These are phyloP conservation scores for Xylaria longipes DNA, from an alignment of 495 filamentous ascomycete species.

Conservation along the genomic window DNA sequence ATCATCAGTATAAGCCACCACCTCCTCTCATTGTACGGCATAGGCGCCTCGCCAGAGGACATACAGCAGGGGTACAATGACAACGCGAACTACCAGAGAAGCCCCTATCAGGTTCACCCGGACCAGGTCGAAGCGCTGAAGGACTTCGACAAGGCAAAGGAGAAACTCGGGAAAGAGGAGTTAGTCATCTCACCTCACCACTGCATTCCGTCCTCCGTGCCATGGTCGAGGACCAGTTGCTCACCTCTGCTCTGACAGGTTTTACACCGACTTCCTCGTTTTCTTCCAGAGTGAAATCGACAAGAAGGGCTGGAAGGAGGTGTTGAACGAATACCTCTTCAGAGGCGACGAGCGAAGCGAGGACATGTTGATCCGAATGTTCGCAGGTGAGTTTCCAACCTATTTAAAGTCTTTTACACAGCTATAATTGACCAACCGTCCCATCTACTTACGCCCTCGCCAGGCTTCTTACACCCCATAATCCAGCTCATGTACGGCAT, in stretches of 20 bases:
- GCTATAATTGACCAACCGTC: no score
- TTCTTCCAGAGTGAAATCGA: slow-evolving; percentile 79
- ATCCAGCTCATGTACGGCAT: slow-evolving; percentile 87
- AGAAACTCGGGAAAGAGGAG: slow-evolving; percentile 53
- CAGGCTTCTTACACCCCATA: slow-evolving; percentile 77
- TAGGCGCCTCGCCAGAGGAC: slow-evolving; percentile 65
- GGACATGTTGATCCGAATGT: slow-evolving; percentile 65
- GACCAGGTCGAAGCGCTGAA: slow-evolving; percentile 57
- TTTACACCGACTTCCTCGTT: slow-evolving; percentile 71
- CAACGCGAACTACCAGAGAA: slow-evolving; percentile 69
- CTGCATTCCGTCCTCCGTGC: background rate
- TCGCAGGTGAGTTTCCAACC: slow-evolving; percentile 61
- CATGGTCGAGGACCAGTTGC: background rate
- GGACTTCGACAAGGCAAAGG: slow-evolving; percentile 56
- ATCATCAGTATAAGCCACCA: slow-evolving; percentile 70
- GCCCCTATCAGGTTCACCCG: slow-evolving; percentile 46
- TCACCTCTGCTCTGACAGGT: slow-evolving; percentile 23
- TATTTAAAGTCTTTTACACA: no score
- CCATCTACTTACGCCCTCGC: slow-evolving; percentile 23
- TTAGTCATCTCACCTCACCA: slow-evolving; percentile 27
- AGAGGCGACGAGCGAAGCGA: slow-evolving; percentile 64
- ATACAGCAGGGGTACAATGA: slow-evolving; percentile 65
- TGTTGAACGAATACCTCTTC: slow-evolving; percentile 72
- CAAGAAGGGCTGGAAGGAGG: slow-evolving; percentile 60
- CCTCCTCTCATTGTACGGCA: slow-evolving; percentile 74